Conservation (phyloP, 805 yeast genomes). For the Komagataella mondaviorum region DNA sequence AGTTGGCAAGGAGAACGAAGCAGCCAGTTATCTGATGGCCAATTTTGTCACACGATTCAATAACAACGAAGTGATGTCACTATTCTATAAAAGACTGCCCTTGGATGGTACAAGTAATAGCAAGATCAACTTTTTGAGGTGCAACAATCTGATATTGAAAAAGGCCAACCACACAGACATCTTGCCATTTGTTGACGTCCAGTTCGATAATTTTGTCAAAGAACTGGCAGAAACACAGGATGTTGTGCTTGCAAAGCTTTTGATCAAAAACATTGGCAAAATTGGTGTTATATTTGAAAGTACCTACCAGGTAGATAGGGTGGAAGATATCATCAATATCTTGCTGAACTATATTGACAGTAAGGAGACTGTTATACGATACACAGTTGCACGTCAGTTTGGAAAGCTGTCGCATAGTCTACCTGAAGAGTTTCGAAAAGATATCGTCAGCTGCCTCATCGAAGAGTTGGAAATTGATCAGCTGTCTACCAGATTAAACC, state of each 20-base stretch:
- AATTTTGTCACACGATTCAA: constrained; percentile 41
- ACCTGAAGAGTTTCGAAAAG: constrained; percentile 23
- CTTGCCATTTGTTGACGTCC: constrained; percentile 2
- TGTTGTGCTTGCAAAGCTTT: neutral
- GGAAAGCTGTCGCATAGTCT: constrained; percentile 28
- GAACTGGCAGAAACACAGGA: constrained; percentile 4
- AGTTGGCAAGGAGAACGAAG: constrained; percentile 46
- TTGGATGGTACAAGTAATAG: neutral
- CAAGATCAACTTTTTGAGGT: neutral
- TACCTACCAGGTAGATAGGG: constrained; percentile 17
- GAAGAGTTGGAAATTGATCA: constrained; percentile 14
- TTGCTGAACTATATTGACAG: constrained; percentile 29
- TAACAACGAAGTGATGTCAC: constrained; percentile 11
- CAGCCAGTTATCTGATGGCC: constrained; percentile 37
- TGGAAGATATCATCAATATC: constrained; percentile 36
- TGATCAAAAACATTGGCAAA: constrained; percentile 24
- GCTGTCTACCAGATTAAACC: neutral
- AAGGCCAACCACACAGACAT: constrained; percentile 3
- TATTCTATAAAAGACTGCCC: constrained; percentile 7
- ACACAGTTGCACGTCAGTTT: constrained; percentile 52
- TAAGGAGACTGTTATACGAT: constrained; percentile 44
- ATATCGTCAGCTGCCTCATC: constrained; percentile 22
- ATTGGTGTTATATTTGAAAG: constrained; percentile 16
- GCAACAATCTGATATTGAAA: constrained; percentile 11
- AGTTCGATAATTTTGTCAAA: constrained; percentile 7